Base-by-base conservation (phyloP, 257 asterid genomes). In the Lycium barbarum region DNA sequence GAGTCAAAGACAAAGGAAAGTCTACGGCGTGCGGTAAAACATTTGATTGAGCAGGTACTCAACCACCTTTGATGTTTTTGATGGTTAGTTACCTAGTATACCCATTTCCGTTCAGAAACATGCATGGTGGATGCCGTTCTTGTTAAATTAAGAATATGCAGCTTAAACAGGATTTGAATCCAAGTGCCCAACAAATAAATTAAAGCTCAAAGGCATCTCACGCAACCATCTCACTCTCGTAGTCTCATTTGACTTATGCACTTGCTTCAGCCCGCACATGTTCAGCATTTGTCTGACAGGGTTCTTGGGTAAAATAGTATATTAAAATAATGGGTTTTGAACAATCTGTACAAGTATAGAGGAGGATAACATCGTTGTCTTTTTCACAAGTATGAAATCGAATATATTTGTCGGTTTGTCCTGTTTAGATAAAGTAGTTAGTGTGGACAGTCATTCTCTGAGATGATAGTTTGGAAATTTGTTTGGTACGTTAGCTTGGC, bases 11-110 rank as follows among this genome's bases (percentile, higher is more conserved):
- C 88, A 71, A 35, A 83, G 62, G 99, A 95, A 86, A 92, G 93
- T 85, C 66, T 89, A 83, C 91, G 93, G 49, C 94, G 95, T 51
- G 71, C 85, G 74, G 88, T 97, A 84, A 95, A 91, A 88, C 97
- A 97, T 83, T 85, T 95, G 78, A 92, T 92, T 80, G 98, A 95
- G 84, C 98, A 97, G 98, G 99, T 97, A 89, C 57, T 81, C 55
- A 57, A 33, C 86, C 68, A 86, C 84, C 43, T 79, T 9, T 20
- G 76, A 54, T 51, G 65, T 67, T 35, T 49, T 22, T 82, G 36
- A 66, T 67, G 49, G 49, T 66, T 82, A 33, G 61, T 65, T 81
- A 40, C 76, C 61, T 58, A 43, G 57, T 62, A n/a, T 80, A 61
- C 17, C 26, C 78, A 40, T 12, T 51, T 72, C 72, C 45, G 58